Base-by-base conservation (phyloP, 2,329 filamentous ascomycete species). In the Colletotrichum sp. region DNA sequence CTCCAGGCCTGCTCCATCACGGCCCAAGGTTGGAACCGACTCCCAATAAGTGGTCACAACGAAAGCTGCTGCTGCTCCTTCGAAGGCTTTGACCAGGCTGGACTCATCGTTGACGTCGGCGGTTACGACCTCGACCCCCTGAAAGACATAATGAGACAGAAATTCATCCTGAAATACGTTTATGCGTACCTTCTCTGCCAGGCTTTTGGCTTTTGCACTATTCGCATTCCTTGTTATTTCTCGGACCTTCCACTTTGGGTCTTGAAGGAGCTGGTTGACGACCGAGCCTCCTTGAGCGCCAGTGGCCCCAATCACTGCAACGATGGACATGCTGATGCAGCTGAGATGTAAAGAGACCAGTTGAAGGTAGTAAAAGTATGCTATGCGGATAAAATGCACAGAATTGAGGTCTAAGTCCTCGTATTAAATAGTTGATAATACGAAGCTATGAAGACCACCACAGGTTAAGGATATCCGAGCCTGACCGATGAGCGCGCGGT, bases 1-100 rank as follows among this genome's bases (percentile, higher is more conserved):
- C 25, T 83, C 80, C 1, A 83, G 80, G 11, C 22, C 34, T n/a
- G 67, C 67, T 11, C 8, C 30, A 19, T 69, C 67, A 12, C 32
- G 27, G 13, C 67, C 52, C 8, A 22, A 44, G 16, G 36, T 9
- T 9, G 36, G 36, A 11, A 44, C 5, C 5, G 36, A 44, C 8
- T 44, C 36, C 36, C 36, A 44, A 11, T 44, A 44, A 44, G 36
- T 44, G 8, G 36, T 44, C 16, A 44, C 36, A 11, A 44, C 36
- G 36, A 44, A 44, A 44, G 36, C 16, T 44, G 36, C 36, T 5
- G 16, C 8, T 44, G 16, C 36, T 30, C 30, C 28, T 4, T 63
- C 28, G 28, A 63, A 63, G 7, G 59, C 59, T 4, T 63, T 63
- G 15, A 25, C 19, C 16, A 63, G 30, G 19, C 28, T 12, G 1